Percentiles rank a stretch among this genome's conserved stretches.
These are phyloP conservation scores for Sugiyamaella paludigena DNA, from an alignment of 1,139 yeast species.

Conservation along the genomic window DNA sequence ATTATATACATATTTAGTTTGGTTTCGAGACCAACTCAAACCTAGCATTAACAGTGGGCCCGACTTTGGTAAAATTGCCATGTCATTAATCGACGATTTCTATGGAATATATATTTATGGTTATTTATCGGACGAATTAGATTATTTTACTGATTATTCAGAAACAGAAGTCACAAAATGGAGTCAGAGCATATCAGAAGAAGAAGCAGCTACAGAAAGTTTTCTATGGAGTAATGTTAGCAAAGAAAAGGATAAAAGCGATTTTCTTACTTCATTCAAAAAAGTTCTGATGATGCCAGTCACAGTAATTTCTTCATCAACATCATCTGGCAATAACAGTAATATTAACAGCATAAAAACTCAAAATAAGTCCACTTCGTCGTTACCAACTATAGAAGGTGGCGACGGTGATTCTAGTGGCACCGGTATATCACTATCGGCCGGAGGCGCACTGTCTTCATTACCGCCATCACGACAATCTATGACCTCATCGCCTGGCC, in stretches of 20 bases:
- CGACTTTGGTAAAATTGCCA: constrained; percentile 36
- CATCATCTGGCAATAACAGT: background rate
- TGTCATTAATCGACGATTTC: constrained; percentile 47
- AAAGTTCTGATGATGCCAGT: constrained; percentile 43
- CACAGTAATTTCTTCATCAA: constrained; percentile 25
- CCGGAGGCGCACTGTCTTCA: constrained; percentile 3
- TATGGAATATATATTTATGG: constrained; percentile 44
- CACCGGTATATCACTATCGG: background rate
- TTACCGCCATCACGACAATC: constrained; percentile 10
- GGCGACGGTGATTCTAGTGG: background rate
- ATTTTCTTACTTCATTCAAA: constrained; percentile 55
- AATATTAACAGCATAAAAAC: constrained; percentile 9
- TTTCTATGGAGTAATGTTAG: constrained; percentile 45
- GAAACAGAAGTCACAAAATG: constrained; percentile 38
- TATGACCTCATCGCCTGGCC: constrained; percentile 12
- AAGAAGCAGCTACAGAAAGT: constrained; percentile 43
- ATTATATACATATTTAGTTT: constrained; percentile 25
- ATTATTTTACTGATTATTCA: constrained; percentile 36
- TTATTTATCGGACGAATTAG: constrained; percentile 43
- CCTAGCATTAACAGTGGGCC: constrained; percentile 33
- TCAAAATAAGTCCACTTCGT: constrained; percentile 13
- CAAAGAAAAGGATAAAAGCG: constrained; percentile 45
- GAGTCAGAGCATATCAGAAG: constrained; percentile 35
- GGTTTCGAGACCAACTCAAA: constrained; percentile 28
- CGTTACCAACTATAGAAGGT: constrained; percentile 8